These are phyloP conservation scores for Fusarium sp. DNA, from an alignment of 2,329 filamentous ascomycete genomes.

Conservation along the genomic window DNA sequence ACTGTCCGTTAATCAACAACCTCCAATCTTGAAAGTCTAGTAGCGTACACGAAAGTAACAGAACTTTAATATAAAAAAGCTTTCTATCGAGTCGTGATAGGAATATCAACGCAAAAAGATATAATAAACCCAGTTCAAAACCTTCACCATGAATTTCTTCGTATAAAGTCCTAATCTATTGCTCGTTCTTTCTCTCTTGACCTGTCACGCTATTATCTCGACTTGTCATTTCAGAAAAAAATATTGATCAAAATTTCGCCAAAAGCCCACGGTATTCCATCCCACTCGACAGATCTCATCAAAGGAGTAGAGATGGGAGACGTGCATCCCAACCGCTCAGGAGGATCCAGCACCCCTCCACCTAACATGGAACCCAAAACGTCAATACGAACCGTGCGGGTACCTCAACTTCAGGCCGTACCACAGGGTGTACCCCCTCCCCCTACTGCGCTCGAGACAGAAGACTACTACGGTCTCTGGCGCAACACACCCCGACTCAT, in stretches of 20 bases:
- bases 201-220: neutral
- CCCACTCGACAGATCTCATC: neutral
- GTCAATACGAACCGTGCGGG: neutral
- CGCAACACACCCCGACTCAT: neutral
- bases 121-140: fast-evolving
- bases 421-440: neutral
- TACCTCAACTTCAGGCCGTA: neutral
- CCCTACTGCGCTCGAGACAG: neutral
- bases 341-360: neutral
- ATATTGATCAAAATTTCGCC: fast-evolving
- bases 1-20: neutral
- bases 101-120: fast-evolving
- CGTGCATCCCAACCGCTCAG: fast-evolving
- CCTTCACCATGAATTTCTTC: fast-evolving
- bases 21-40: neutral
- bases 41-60: fast-evolving
- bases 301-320: neutral
- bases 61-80: fast-evolving
- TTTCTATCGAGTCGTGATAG: fast-evolving
- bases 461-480: neutral
- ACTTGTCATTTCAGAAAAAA: fast-evolving
- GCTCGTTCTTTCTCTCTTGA: no score
- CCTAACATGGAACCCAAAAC: fast-evolving
- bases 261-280: fast-evolving
- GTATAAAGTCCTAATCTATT: neutral